These are phyloP conservation scores for Chlorella sp. DNA, from an alignment of 139 green algal genomes.

Conservation along the genomic window DNA sequence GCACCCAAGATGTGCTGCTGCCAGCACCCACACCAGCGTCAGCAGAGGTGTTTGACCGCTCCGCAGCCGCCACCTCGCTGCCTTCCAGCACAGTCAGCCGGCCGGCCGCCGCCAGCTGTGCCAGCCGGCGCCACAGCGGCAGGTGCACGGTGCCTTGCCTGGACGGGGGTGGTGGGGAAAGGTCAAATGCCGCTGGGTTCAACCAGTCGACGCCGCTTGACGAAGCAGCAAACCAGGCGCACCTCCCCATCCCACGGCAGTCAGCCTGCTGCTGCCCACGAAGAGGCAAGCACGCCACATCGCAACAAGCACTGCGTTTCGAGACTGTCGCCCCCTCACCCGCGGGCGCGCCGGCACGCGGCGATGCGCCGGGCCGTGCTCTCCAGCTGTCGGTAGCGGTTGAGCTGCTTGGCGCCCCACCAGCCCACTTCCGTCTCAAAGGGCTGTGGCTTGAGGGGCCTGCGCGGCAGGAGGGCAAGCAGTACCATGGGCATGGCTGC, in stretches of 20 bases:
- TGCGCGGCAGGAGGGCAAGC: neutral
- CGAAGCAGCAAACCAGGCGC: no score
- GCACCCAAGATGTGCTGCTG: neutral
- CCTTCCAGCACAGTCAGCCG: slow-evolving; percentile 30
- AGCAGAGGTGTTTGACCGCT: neutral
- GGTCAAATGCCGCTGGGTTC: no score
- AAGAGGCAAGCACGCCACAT: no score
- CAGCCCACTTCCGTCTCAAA: slow-evolving; percentile 44
- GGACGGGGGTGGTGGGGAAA: neutral
- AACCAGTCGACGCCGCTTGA: no score
- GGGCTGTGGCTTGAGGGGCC: slow-evolving; percentile 12
- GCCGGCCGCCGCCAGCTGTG: neutral
- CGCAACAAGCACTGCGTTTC: neutral
- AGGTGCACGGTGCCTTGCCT: slow-evolving; percentile 35
- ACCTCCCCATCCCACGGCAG: no score
- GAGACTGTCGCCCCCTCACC: neutral
- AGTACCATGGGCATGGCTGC: no score
- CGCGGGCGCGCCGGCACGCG: neutral
- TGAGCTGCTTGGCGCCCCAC: slow-evolving; percentile 47
- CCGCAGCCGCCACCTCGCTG: slow-evolving; percentile 3
- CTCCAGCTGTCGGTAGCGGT: slow-evolving; percentile 8
- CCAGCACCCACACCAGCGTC: neutral
- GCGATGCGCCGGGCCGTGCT: neutral
- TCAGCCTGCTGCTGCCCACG: no score
- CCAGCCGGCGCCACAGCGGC: slow-evolving; percentile 25